Conservation (phyloP, 306 rosid genomes). For the Quercus aquifolioides region DNA sequence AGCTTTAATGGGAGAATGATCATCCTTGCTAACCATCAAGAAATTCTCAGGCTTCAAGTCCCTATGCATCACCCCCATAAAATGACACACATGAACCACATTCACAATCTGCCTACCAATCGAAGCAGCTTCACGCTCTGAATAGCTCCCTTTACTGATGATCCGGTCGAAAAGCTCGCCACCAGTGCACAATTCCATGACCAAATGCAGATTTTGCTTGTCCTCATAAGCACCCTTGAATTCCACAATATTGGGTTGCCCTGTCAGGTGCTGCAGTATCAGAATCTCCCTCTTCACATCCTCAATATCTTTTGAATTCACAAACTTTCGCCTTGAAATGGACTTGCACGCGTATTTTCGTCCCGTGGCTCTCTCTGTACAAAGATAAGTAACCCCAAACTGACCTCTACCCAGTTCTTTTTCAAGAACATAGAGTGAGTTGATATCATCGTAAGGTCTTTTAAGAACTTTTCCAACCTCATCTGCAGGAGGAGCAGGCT, state of each 20-base stretch:
- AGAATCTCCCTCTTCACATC: slow-evolving; percentile 66
- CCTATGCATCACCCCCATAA: slow-evolving; percentile 98
- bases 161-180: slow-evolving; percentile 92
- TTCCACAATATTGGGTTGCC: slow-evolving; percentile 88
- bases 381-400: slow-evolving; percentile 72
- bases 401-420: slow-evolving; percentile 83
- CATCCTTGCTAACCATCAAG: slow-evolving; percentile 51
- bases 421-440: slow-evolving; percentile 36
- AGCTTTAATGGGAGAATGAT: slow-evolving; percentile 65
- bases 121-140: slow-evolving; percentile 63
- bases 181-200: slow-evolving; percentile 81
- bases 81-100: slow-evolving; percentile 91
- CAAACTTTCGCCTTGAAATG: slow-evolving; percentile 44
- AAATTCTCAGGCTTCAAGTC: slow-evolving; percentile 95
- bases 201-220: slow-evolving; percentile 43
- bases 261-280: slow-evolving; percentile 73
- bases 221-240: slow-evolving; percentile 85
- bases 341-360: slow-evolving; percentile 75
- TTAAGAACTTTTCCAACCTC: slow-evolving; percentile 46
- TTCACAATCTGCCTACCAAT: slow-evolving; percentile 65
- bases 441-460: slow-evolving; percentile 50
- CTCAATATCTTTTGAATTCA: slow-evolving; percentile 32
- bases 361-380: slow-evolving; percentile 53
- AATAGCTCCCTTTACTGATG: slow-evolving; percentile 49
- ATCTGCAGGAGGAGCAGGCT: neutral